Evolutionary conservation across 768 basidiomycete genomes (phyloP).

Genomic region (Lentinus tigrinus): DNA sequence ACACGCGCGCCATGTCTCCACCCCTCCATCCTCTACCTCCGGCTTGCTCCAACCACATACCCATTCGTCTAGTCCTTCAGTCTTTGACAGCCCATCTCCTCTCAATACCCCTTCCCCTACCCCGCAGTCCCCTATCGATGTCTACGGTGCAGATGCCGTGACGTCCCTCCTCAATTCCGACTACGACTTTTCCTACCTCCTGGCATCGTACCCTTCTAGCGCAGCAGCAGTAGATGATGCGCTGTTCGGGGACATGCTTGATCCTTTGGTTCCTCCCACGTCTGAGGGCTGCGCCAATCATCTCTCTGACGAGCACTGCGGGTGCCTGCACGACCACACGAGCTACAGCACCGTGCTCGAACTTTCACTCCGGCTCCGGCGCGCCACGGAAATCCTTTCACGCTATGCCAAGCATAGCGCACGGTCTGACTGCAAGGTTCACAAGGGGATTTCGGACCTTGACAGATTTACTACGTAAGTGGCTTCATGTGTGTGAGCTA

Average conservation of each 20-base stretch:
- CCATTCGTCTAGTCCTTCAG: slow-evolving; percentile 2
- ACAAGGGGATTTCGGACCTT: slow-evolving; percentile 48
- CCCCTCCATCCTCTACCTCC: slow-evolving; percentile 11
- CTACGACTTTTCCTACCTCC: slow-evolving; percentile 23
- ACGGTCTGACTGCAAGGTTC: slow-evolving; percentile 34
- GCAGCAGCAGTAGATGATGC: slow-evolving; percentile 13
- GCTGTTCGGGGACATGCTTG: slow-evolving; percentile 24
- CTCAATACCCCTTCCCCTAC: slow-evolving; percentile 22
- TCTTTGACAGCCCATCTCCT: slow-evolving; percentile 21
- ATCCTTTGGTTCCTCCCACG: slow-evolving; percentile 17
- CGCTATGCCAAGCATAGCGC: slow-evolving; percentile 42
- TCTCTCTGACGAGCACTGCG: slow-evolving; percentile 44
- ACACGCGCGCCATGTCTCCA: not conserved
- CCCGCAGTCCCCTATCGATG: slow-evolving; percentile 20
- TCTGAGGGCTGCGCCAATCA: slow-evolving; percentile 11
- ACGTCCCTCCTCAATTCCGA: slow-evolving; percentile 12
- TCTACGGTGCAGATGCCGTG: slow-evolving; percentile 4
- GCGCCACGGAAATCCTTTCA: slow-evolving; percentile 53
- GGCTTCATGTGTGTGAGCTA: not conserved
- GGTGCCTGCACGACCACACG: slow-evolving; percentile 53
- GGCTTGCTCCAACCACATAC: not conserved
- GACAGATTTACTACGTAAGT: slow-evolving; percentile 55
- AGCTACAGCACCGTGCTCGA: slow-evolving; percentile 62
- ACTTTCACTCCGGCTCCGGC: slow-evolving; percentile 61
- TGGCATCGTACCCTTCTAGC: slow-evolving; percentile 19